Base-by-base conservation (phyloP, 495 filamentous ascomycete species). In the Penicillium coffeae region DNA sequence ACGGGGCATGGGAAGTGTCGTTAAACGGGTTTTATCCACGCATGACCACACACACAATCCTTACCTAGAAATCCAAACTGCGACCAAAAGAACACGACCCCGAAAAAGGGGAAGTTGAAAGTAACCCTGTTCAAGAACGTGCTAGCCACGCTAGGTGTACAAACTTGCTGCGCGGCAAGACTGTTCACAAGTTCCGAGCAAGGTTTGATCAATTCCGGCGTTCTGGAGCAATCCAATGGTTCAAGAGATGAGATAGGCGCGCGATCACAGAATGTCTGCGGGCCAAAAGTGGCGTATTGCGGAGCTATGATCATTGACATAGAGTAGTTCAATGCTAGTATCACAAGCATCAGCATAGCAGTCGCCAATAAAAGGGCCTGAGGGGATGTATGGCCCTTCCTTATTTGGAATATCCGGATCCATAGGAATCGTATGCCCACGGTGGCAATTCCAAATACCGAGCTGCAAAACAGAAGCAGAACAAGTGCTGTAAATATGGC, bases 381-480 rank as follows among this genome's bases (percentile, higher is more conserved):
- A 3, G 93, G 93, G 2, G 88, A 83, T 0, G 92, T 96, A 59
- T 90, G 85, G 35, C 90, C 88, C 54, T 84, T 87, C 47, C 90
- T 81, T 59, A 98, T 88, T 61, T 86, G 83, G 77, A 96, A 97
- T 42, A 98, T 77, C 41, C 76, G 83, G 50, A 97, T 69, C 94
- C 94, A 98, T 38, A 98, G 77, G 75, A 98, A 96, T 43, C 93
- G 84, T 58, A 98, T 95, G 30, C 93, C 93, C 42, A 97, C 77
- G 19, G 79, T 78, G 21, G 89, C 85, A 34, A 96, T 82, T 36
- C 93, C 94, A 20, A 89, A 81, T 42, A 97, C 82, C 15, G 89
- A 89, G 64, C 84, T 83, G 71, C 74, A 79, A 74, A 97, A 98
- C 58, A 97, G 80, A 48, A 96, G 77, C 0, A 96, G 70, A 12